Evolutionary conservation across 352 stramenopile genomes (phyloP), one percentile per base, ranked within the genome.

Genomic region (Thraustochytrium striatum): DNA sequence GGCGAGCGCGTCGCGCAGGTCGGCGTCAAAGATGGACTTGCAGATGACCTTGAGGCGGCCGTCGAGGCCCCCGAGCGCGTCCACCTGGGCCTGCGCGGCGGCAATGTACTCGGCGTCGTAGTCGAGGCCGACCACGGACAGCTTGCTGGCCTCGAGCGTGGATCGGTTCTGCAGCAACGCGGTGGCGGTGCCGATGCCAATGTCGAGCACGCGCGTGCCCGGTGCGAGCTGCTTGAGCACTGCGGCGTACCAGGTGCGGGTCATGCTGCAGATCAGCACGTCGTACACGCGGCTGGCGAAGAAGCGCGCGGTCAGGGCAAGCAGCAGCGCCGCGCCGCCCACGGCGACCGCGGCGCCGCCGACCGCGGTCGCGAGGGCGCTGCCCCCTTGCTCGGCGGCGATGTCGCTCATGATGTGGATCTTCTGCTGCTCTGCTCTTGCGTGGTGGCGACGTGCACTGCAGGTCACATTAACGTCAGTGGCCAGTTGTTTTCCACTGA

Each of bases 81-180:
- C 57, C 30, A 95, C 80, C 50, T 91, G 84, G 32, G 58, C 58
- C 57, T 87, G 84, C 59, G 90, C 93, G 30, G 89, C 85, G 72
- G 81, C 78, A 35, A 97, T 87, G 72, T 97, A 97, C 70, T 91
- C 87, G 36, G 78, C 39, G 61, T 96, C 91, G 72, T 95, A 96
- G 85, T 97, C 92, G 53, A 97, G 88, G 16, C 92, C 92, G 21
- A 93, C 87, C 36, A 95, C 87, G 8, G 82, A 72, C 43, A 97
- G 85, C 16, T 87, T 38, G 83, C 95, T 95, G 57, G 52, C 30
- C 57, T 83, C 79, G 1, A 96, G 69, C 39, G 93, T 62, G 57
- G 87, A 72, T 32, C 79, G 81, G 79, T 94, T 92, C 72, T 88
- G 87, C 59, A 84, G 70, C 21, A 93, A 83, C 62, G 89, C 88